Conservation (phyloP, 1,139 yeast species). For the Kazachstania sp. region DNA sequence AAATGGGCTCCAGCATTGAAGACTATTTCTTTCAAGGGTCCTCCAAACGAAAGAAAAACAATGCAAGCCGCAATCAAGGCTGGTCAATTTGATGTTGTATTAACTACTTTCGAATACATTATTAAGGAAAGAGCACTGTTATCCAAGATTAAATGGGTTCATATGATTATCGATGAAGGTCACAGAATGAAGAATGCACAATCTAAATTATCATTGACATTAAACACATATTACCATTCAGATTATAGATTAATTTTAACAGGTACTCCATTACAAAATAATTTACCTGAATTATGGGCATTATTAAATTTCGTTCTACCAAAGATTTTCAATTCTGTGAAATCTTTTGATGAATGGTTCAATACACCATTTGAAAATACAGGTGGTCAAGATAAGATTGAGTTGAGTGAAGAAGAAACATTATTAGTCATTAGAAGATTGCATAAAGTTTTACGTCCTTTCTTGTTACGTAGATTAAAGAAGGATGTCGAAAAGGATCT, state of each 20-base stretch:
- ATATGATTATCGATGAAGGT: conserved; percentile 86
- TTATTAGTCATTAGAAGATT: conserved; percentile 87
- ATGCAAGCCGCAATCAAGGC: conserved; percentile 52
- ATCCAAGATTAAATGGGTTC: conserved; percentile 66
- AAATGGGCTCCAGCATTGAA: conserved; percentile 77
- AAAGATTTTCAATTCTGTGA: conserved; percentile 72
- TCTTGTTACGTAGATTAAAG: conserved; percentile 85
- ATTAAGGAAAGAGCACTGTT: conserved; percentile 65
- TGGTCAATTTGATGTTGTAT: conserved; percentile 66
- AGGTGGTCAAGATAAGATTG: conserved; percentile 73
- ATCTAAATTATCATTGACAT: conserved; percentile 62
- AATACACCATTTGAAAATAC: conserved; percentile 79
- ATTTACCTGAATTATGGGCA: conserved; percentile 81
- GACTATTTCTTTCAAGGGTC: conserved; percentile 66
- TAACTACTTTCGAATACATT: conserved; percentile 74
- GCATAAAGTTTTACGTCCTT: conserved; percentile 93
- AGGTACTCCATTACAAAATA: conserved; percentile 82
- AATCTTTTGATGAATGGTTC: conserved; percentile 84
- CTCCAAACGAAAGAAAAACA: conserved; percentile 59
- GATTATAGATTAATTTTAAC: conserved; percentile 73
- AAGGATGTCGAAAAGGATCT: conserved; percentile 95
- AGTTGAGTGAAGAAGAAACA: conserved; percentile 85
- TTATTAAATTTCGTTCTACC: conserved; percentile 70
- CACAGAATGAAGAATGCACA: conserved; percentile 79
- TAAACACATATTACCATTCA: conserved; percentile 64